These are phyloP conservation scores for Globisporangium radiosum DNA, from an alignment of 352 stramenopile genomes.

Conservation along the genomic window DNA sequence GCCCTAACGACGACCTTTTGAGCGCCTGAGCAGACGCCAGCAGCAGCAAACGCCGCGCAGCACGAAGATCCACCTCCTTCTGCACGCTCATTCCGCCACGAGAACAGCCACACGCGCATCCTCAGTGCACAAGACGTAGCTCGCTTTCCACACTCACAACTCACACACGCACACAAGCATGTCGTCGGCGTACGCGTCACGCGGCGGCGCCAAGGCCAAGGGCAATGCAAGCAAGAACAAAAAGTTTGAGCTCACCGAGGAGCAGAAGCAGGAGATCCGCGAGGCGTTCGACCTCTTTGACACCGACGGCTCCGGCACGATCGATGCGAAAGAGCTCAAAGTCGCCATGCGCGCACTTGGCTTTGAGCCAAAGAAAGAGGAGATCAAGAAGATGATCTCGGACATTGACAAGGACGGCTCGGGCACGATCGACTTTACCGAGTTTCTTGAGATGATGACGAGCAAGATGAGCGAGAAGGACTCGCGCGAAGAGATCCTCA, in stretches of 20 bases:
- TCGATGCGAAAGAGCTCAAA: slow-evolving; percentile 95
- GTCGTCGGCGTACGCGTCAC: slow-evolving; percentile 62
- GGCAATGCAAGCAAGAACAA: slow-evolving; percentile 70
- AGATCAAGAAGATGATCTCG: slow-evolving; percentile 96
- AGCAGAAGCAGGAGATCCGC: slow-evolving; percentile 94
- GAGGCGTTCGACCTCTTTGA: slow-evolving; percentile 97
- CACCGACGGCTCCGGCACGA: slow-evolving; percentile 92
- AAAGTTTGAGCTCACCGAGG: slow-evolving; percentile 87
- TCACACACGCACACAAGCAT: slow-evolving; percentile 19
- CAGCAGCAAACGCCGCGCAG: background rate
- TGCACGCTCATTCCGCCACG: background rate
- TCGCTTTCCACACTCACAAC: background rate
- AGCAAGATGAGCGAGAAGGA: slow-evolving; percentile 96
- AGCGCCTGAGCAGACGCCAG: background rate
- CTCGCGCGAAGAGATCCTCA: slow-evolving; percentile 94
- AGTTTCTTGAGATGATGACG: slow-evolving; percentile 98
- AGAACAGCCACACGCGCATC: background rate
- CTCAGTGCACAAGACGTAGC: background rate
- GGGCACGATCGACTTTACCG: slow-evolving; percentile 95
- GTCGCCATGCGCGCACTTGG: slow-evolving; percentile 94
- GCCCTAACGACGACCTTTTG: background rate
- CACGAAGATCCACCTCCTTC: background rate
- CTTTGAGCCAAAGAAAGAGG: slow-evolving; percentile 97
- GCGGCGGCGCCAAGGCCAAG: slow-evolving; percentile 60
- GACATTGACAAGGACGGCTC: slow-evolving; percentile 95